phyloP scores from a whole-genome alignment of 129 eudicot species.

The Chrysanthemum lavandulifolium region DNA sequence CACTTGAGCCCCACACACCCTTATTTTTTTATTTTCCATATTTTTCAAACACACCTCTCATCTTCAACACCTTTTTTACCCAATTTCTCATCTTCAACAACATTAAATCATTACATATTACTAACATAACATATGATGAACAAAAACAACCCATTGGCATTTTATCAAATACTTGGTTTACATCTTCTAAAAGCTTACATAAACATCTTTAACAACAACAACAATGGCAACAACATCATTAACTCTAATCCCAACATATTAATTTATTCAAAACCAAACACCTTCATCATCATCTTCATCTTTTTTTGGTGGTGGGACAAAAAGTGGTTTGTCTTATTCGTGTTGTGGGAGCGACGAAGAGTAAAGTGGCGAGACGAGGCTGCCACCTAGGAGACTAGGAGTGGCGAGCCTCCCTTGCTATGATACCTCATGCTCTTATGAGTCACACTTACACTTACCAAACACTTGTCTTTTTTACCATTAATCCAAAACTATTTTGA shows the following conservation, averaged over 20 bases:
- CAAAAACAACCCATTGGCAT: conserved; percentile 11
- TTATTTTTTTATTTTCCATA: too few species aligned
- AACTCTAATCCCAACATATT: conserved; percentile 44
- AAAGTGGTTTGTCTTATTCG: too few species aligned
- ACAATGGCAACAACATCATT: conserved; percentile 44
- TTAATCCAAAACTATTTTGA: too few species aligned
- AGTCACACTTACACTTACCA: too few species aligned
- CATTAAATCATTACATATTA: neutral
- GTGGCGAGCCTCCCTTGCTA: too few species aligned
- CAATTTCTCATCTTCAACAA: conserved; percentile 20
- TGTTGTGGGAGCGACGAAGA: too few species aligned
- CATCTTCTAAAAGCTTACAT: conserved; percentile 14
- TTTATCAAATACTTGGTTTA: conserved; percentile 26
- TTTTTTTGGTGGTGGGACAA: conserved; percentile 51
- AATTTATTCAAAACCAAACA: conserved; percentile 38
- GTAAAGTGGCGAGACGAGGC: too few species aligned
- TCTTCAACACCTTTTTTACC: neutral
- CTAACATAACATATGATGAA: neutral
- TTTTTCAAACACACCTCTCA: too few species aligned
- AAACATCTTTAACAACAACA: neutral
- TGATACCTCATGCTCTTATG: too few species aligned
- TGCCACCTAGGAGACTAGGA: too few species aligned
- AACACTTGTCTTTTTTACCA: too few species aligned
- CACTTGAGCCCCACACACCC: too few species aligned
- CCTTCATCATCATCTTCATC: conserved; percentile 41